Percentiles rank a stretch among this genome's conserved stretches.
Evolutionary conservation across 140 eudicot genomes (phyloP).

Genomic region (Cichorium intybus): DNA sequence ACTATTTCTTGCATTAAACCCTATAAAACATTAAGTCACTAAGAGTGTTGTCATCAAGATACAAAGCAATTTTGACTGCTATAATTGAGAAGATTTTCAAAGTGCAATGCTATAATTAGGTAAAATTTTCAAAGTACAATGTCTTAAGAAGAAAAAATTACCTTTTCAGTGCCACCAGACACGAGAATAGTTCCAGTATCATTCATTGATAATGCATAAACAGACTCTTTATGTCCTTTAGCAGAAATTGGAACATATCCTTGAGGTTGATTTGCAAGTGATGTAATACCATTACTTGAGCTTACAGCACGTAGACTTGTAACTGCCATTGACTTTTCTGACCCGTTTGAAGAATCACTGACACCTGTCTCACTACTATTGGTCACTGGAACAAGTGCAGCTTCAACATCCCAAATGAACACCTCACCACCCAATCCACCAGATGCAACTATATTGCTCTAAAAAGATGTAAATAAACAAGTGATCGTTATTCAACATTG

Average conservation of each 20-base stretch:
- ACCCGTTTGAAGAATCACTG: slow-evolving; percentile 57
- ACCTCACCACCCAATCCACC: slow-evolving; percentile 97
- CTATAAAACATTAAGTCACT: no score
- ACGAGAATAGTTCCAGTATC: slow-evolving; percentile 77
- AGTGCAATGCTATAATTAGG: neutral
- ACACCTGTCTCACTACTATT: slow-evolving; percentile 55
- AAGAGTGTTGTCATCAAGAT: no score
- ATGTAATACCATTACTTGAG: slow-evolving; percentile 69
- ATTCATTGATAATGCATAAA: slow-evolving; percentile 78
- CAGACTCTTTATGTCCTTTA: slow-evolving; percentile 89
- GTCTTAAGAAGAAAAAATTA: slow-evolving; percentile 10
- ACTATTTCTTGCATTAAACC: no score
- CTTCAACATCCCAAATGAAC: slow-evolving; percentile 92
- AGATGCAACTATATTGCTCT: slow-evolving; percentile 77
- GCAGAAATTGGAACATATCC: slow-evolving; percentile 65
- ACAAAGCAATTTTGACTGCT: no score
- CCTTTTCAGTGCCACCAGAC: slow-evolving; percentile 95
- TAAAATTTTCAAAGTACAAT: neutral
- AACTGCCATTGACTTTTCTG: slow-evolving; percentile 40
- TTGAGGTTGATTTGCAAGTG: slow-evolving; percentile 61
- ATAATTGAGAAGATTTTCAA: no score
- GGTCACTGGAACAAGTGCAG: slow-evolving; percentile 71
- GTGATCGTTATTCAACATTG: no score
- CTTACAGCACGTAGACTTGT: slow-evolving; percentile 67
- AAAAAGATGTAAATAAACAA: slow-evolving; percentile 16